These are phyloP conservation scores for Aspergillus novoparasiticus DNA, from an alignment of 2,329 filamentous ascomycete genomes.

Conservation along the genomic window DNA sequence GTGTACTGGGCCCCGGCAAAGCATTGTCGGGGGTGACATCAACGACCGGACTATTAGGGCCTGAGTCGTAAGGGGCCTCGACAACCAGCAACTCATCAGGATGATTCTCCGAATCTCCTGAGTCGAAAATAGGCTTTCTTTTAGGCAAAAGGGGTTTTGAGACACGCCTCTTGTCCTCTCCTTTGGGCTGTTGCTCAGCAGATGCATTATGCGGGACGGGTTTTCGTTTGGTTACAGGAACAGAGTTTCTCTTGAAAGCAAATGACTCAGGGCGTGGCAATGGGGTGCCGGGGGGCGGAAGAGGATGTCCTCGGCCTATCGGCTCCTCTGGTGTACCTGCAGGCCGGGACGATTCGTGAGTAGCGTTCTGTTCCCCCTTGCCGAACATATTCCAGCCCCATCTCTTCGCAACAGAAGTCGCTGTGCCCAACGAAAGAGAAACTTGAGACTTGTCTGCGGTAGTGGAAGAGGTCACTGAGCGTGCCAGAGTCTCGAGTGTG, in stretches of 20 bases:
- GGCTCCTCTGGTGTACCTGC: slow-evolving; percentile 62
- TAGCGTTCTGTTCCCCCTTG: slow-evolving; percentile 42
- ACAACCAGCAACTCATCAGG: slow-evolving; percentile 64
- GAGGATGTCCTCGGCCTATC: slow-evolving; percentile 78
- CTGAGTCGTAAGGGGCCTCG: slow-evolving; percentile 65
- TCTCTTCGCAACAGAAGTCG: slow-evolving; percentile 61
- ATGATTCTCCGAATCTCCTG: slow-evolving; percentile 37
- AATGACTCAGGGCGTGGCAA: slow-evolving; percentile 69
- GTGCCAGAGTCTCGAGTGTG: slow-evolving; percentile 34
- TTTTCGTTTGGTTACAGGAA: slow-evolving; percentile 66
- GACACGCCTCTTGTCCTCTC: slow-evolving; percentile 37
- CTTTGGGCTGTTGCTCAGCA: slow-evolving; percentile 31
- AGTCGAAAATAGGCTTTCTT: slow-evolving; percentile 39
- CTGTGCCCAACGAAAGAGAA: slow-evolving; percentile 49
- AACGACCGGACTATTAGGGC: slow-evolving; percentile 42
- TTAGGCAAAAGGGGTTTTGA: slow-evolving; percentile 55
- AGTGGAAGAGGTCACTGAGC: slow-evolving; percentile 27
- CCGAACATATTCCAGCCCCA: slow-evolving; percentile 58
- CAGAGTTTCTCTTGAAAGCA: slow-evolving; percentile 58
- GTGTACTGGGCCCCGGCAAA: slow-evolving; percentile 14
- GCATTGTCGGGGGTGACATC: slow-evolving; percentile 22
- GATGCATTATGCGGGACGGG: slow-evolving; percentile 53
- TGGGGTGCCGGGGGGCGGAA: slow-evolving; percentile 79
- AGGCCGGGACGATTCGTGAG: slow-evolving; percentile 42
- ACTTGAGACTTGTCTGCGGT: slow-evolving; percentile 42